Evolutionary conservation across 176 grass and related monocot species (phyloP), one percentile per base, ranked within the genome.

Genomic region (Saccharum officinarum): DNA sequence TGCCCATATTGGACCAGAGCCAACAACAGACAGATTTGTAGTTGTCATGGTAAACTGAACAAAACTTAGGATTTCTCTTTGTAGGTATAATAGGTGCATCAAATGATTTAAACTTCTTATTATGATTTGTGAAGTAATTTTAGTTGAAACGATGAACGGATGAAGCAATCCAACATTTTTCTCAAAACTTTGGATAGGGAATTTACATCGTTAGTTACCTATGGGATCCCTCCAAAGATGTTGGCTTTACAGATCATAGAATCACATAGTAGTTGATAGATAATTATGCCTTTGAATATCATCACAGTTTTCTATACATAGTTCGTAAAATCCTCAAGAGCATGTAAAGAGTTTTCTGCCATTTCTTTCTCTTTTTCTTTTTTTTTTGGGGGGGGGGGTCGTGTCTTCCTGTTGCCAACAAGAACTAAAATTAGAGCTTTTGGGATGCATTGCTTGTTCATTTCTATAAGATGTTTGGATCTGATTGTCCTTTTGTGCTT

Each of bases 1-100:
- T 86, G 97, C 97, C 62, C 97, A 99, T 92, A 96, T 99, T 86
- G 97, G 97, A 91, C 97, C 97, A 72, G 97, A 99, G 74, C 97
- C 97, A 49, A 99, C 97, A 67, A 99, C 97, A 3, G 97, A 99
- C 55, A 92, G 97, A 94, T 99, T 99, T 94, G 92, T 99, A 70
- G 97, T 96, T 89, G 94, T 99, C 67, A 99, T 99, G 94, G 97
- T 99, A 99, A 86, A 71, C 55, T 86, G 45, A 76, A 11, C 70
- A 46, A 46, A 59, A 59, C 45, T 40, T 76, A 47, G 49, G 40
- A 10, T 34, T 10, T 39, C 52, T 62, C 34, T 86, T 79, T 86
- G 82, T 73, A 34, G 60, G 4, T 71, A 67, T 67, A 76, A 38
- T 84, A 67, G 16, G 40, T 62, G 76, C 38, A 61, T 34, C 0